Conservation (phyloP, 2,329 filamentous ascomycete genomes). For the Venturia pyrina region DNA sequence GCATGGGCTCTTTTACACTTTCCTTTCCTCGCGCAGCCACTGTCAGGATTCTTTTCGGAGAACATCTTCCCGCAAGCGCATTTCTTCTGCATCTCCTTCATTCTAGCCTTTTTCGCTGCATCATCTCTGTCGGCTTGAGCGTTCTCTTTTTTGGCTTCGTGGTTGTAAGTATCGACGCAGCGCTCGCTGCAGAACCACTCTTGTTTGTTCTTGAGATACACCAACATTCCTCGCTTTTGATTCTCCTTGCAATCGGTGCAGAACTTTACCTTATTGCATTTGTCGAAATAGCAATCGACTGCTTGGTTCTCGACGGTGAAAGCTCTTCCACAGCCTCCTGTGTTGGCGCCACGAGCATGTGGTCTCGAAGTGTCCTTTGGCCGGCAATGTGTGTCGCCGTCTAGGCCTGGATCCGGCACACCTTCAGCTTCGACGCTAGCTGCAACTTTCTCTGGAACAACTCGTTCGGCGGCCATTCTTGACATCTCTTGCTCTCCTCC, state of each 20-base stretch:
- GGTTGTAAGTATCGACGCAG: no score
- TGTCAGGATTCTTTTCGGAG: no score
- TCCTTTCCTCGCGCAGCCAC: no score
- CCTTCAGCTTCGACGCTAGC: background rate
- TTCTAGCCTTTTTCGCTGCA: no score
- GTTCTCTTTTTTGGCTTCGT: no score
- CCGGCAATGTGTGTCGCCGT: background rate
- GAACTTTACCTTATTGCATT: background rate
- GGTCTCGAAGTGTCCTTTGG: background rate
- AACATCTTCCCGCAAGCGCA: no score
- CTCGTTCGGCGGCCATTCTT: no score
- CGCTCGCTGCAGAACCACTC: background rate
- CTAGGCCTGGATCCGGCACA: background rate
- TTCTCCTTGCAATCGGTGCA: background rate
- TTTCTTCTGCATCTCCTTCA: no score
- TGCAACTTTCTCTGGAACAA: background rate
- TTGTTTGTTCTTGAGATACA: background rate
- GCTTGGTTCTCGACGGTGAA: background rate
- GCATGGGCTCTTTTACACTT: no score
- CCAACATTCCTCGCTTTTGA: background rate
- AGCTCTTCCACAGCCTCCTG: background rate
- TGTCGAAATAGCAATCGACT: background rate
- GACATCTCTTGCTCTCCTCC: no score
- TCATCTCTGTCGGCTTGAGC: no score
- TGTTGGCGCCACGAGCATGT: background rate